phyloP scores from a whole-genome alignment of 495 filamentous ascomycete species.

The Aspergillus biplanus region DNA sequence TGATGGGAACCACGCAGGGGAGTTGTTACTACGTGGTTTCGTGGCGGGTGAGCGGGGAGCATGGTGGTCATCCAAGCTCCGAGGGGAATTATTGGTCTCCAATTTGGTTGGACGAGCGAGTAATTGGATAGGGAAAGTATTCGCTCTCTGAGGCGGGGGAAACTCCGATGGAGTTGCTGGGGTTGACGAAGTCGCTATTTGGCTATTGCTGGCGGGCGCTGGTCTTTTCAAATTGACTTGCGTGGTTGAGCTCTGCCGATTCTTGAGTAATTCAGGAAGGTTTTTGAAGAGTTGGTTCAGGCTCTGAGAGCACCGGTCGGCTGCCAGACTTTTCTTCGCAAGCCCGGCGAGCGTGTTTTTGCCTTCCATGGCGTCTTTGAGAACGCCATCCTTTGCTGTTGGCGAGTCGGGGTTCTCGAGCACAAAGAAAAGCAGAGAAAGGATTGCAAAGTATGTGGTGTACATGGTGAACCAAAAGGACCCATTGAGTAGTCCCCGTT shows the following conservation, averaged over 20 bases:
- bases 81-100: slow-evolving; percentile 29
- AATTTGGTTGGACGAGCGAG: slow-evolving; percentile 26
- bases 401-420: slow-evolving; percentile 84
- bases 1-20: slow-evolving; percentile 34
- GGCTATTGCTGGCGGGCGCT: slow-evolving; percentile 33
- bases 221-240: slow-evolving; percentile 49
- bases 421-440: slow-evolving; percentile 87
- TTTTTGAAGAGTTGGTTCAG: slow-evolving; percentile 78
- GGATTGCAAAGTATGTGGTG: slow-evolving; percentile 91
- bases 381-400: slow-evolving; percentile 71
- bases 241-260: slow-evolving; percentile 49
- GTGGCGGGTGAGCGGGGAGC: slow-evolving; percentile 23
- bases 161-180: slow-evolving; percentile 34
- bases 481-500: slow-evolving; percentile 77
- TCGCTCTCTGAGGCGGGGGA: slow-evolving; percentile 47
- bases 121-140: slow-evolving; percentile 51
- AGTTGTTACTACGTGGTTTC: slow-evolving; percentile 25
- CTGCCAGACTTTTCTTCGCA: slow-evolving; percentile 83
- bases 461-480: slow-evolving; percentile 98
- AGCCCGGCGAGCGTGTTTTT: slow-evolving; percentile 77
- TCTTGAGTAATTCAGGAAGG: slow-evolving; percentile 70
- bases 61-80: slow-evolving; percentile 41
- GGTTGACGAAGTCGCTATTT: slow-evolving; percentile 29
- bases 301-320: slow-evolving; percentile 77
- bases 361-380: slow-evolving; percentile 83